Percentiles rank a stretch among this genome's conserved stretches.
phyloP scores from a whole-genome alignment of 2,329 filamentous ascomycete species.

The Botrytis aclada region DNA sequence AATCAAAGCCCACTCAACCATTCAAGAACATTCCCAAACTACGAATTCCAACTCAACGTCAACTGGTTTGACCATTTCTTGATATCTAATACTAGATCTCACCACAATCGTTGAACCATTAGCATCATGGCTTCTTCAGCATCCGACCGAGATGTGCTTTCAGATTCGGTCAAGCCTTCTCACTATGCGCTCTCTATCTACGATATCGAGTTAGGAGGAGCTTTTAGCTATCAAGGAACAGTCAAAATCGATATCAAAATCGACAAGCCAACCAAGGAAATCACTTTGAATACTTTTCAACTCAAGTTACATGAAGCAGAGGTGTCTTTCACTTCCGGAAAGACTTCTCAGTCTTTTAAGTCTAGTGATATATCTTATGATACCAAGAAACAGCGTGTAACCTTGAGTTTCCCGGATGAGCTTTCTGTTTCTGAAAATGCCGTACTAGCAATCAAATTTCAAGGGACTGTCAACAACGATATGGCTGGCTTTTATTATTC shows the following conservation, averaged over 20 bases:
- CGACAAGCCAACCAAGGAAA: conserved; percentile 66
- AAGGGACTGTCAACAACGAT: conserved; percentile 80
- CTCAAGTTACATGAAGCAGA: conserved; percentile 71
- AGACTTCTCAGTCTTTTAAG: conserved; percentile 53
- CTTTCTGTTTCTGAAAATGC: conserved; percentile 66
- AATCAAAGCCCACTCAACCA: background rate
- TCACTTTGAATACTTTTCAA: conserved; percentile 82
- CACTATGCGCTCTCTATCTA: conserved; percentile 84
- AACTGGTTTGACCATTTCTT: conserved; percentile 1
- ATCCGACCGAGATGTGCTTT: conserved; percentile 61
- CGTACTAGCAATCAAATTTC: conserved; percentile 66
- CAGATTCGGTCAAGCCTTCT: conserved; percentile 67
- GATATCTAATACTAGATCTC: background rate
- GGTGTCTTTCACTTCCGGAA: conserved; percentile 56
- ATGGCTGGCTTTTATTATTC: conserved; percentile 95
- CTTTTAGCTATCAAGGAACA: conserved; percentile 77
- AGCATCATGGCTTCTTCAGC: conserved; percentile 38
- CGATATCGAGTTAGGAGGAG: conserved; percentile 68
- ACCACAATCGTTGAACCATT: background rate
- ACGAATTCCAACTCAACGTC: background rate
- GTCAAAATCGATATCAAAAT: conserved; percentile 79
- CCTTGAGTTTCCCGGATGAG: conserved; percentile 70
- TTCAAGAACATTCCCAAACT: background rate
- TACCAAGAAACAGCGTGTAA: conserved; percentile 77
- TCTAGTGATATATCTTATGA: conserved; percentile 74